Evolutionary conservation across 495 filamentous ascomycete species (phyloP).

Genomic region (Tuber calosporum): DNA sequence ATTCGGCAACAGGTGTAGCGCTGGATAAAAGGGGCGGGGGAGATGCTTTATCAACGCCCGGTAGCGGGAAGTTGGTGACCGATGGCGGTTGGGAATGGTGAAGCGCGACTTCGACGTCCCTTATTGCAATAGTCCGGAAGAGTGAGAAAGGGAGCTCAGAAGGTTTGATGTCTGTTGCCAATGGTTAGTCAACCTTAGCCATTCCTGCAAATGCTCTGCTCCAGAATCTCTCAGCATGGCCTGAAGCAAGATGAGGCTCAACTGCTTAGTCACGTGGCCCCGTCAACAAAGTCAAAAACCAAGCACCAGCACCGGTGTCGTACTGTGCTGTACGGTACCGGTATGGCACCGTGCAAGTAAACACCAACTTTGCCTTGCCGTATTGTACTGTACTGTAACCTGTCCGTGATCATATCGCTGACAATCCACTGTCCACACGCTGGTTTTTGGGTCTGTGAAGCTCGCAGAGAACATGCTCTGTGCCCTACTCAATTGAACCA

Average conservation of each 20-base stretch:
- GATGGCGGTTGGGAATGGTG: constrained; percentile 29
- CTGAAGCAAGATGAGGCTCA: constrained; percentile 15
- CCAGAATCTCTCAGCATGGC: constrained; percentile 24
- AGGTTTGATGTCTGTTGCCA: constrained; percentile 21
- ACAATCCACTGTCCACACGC: not conserved
- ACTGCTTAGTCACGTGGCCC: constrained; percentile 21
- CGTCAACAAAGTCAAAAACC: not conserved
- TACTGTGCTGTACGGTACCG: too few species aligned
- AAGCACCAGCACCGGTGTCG: not conserved
- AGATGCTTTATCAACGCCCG: constrained; percentile 24
- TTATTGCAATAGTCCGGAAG: constrained; percentile 34
- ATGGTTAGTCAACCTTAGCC: constrained; percentile 7
- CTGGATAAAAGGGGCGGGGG: not conserved
- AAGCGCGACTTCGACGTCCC: constrained; percentile 36
- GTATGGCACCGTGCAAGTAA: not conserved
- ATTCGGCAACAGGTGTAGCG: not conserved
- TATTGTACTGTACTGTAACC: not conserved
- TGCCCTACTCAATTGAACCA: constrained; percentile 8
- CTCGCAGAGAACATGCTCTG: not conserved
- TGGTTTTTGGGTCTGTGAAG: not conserved
- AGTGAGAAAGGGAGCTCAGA: constrained; percentile 31
- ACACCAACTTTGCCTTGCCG: not conserved
- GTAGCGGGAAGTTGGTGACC: constrained; percentile 30
- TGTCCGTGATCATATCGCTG: not conserved
- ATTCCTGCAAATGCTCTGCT: constrained; percentile 27